Evolutionary conservation across 176 grass and related monocot genomes (phyloP).

Genomic region (Lolium multiflorum): DNA sequence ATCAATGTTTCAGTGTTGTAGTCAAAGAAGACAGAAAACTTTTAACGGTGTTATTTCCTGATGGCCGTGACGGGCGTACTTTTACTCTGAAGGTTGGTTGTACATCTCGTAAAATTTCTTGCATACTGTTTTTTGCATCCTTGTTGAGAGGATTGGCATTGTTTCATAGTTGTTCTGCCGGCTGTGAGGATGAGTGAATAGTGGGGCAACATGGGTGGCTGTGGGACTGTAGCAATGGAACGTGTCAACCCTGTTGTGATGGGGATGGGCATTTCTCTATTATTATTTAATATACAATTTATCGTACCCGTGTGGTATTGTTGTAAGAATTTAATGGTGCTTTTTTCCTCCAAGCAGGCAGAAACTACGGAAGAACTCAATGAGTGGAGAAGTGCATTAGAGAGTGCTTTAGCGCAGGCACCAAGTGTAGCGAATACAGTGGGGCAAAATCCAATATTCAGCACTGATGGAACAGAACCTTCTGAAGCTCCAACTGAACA

Average conservation of each 20-base stretch:
- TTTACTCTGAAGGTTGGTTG: constrained; percentile 88
- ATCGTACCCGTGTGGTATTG: not conserved
- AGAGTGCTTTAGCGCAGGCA: constrained; percentile 86
- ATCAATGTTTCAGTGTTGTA: constrained; percentile 75
- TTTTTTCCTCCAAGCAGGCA: constrained; percentile 59
- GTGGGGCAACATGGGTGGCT: not conserved
- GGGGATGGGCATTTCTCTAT: not conserved
- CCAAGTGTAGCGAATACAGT: constrained; percentile 59
- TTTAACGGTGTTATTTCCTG: constrained; percentile 89
- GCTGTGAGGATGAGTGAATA: not conserved
- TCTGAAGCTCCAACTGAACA: constrained; percentile 70
- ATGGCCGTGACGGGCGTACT: constrained; percentile 82
- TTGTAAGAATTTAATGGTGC: constrained; percentile 40
- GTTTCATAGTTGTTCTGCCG: constrained; percentile 5
- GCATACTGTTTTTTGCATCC: not conserved
- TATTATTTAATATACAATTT: constrained; percentile 30
- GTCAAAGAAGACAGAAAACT: constrained; percentile 96
- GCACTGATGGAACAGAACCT: constrained; percentile 57
- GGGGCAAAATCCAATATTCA: constrained; percentile 89
- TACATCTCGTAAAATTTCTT: constrained; percentile 33
- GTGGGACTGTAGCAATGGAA: not conserved
- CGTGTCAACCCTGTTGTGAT: constrained; percentile 13
- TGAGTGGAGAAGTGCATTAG: constrained; percentile 94
- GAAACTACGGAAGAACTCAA: constrained; percentile 90
- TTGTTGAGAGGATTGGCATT: constrained; percentile 21